These are phyloP conservation scores for Abortiporus biennis DNA, from an alignment of 1,284 basidiomycete genomes.

Conservation along the genomic window DNA sequence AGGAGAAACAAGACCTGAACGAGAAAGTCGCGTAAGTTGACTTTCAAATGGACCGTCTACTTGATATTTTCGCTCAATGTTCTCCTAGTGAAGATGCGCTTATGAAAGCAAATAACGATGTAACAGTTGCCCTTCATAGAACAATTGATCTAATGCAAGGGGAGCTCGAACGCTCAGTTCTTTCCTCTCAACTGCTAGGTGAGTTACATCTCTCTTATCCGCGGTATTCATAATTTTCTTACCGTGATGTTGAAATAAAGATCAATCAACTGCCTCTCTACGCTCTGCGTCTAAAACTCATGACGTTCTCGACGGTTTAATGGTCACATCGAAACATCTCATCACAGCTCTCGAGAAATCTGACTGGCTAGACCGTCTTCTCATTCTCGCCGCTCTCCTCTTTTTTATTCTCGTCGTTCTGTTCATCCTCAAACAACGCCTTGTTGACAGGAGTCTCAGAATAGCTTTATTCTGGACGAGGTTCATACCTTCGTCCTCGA, in stretches of 20 bases:
- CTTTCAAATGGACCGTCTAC: not conserved
- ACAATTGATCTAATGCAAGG: slow-evolving; percentile 84
- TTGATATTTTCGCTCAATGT: slow-evolving; percentile 1
- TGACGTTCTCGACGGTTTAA: slow-evolving; percentile 67
- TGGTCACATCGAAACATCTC: slow-evolving; percentile 76
- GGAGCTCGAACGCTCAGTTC: slow-evolving; percentile 84
- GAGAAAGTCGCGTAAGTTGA: slow-evolving; percentile 52
- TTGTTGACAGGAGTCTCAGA: slow-evolving; percentile 68
- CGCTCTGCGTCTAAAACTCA: slow-evolving; percentile 74
- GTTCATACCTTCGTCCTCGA: slow-evolving; percentile 42
- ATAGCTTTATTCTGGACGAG: slow-evolving; percentile 78
- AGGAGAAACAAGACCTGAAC: slow-evolving; percentile 37
- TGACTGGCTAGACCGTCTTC: slow-evolving; percentile 86
- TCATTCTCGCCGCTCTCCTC: slow-evolving; percentile 70
- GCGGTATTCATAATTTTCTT: too few species aligned
- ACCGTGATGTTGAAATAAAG: slow-evolving; percentile 31
- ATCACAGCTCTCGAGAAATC: slow-evolving; percentile 83
- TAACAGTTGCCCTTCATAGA: slow-evolving; percentile 80
- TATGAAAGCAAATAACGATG: slow-evolving; percentile 83
- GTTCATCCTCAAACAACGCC: slow-evolving; percentile 82
- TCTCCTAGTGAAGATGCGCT: slow-evolving; percentile 69
- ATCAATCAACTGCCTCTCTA: slow-evolving; percentile 75
- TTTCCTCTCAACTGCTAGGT: slow-evolving; percentile 85
- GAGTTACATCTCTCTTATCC: slow-evolving; percentile 15
- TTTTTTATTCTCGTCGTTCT: slow-evolving; percentile 84